phyloP scores from a whole-genome alignment of 2,329 filamentous ascomycete species.

The Fusarium globosum region DNA sequence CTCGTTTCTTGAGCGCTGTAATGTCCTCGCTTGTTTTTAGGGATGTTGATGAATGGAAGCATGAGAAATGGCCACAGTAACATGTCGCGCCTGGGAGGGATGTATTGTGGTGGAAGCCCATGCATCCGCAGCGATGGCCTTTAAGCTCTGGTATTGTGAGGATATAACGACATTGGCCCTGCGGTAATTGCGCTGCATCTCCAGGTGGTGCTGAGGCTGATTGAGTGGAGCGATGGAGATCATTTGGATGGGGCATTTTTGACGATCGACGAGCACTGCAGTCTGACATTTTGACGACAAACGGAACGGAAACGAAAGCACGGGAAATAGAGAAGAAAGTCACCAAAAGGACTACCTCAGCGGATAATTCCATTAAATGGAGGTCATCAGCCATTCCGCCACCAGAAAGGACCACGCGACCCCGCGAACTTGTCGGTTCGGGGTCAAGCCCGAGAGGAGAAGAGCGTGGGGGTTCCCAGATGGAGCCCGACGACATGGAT shows the following conservation, averaged over 20 bases:
- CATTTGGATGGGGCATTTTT: neutral
- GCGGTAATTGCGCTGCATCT: neutral
- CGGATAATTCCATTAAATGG: neutral
- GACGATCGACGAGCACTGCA: neutral
- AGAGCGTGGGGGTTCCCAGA: conserved; percentile 19
- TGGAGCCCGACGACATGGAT: conserved; percentile 5
- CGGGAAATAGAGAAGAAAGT: neutral
- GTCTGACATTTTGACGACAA: neutral
- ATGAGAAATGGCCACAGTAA: conserved; percentile 21
- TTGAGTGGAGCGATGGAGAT: conserved; percentile 9
- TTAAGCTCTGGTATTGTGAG: conserved; percentile 20
- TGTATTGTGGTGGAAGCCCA: conserved; percentile 25
- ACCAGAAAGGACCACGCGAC: conserved; percentile 4
- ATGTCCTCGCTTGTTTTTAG: conserved; percentile 11
- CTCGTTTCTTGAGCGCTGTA: neutral
- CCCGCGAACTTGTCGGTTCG: conserved; percentile 10
- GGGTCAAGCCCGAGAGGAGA: neutral
- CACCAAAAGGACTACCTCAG: neutral
- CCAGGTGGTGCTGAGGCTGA: conserved; percentile 25
- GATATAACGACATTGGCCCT: conserved; percentile 25
- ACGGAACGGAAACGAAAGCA: fast-evolving
- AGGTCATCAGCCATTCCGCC: neutral
- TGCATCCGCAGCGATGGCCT: conserved; percentile 20
- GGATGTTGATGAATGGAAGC: conserved; percentile 6
- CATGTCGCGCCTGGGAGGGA: conserved; percentile 13